Base-by-base conservation (phyloP, 1,284 basidiomycete species). In the Taiwanofungus camphoratus region DNA sequence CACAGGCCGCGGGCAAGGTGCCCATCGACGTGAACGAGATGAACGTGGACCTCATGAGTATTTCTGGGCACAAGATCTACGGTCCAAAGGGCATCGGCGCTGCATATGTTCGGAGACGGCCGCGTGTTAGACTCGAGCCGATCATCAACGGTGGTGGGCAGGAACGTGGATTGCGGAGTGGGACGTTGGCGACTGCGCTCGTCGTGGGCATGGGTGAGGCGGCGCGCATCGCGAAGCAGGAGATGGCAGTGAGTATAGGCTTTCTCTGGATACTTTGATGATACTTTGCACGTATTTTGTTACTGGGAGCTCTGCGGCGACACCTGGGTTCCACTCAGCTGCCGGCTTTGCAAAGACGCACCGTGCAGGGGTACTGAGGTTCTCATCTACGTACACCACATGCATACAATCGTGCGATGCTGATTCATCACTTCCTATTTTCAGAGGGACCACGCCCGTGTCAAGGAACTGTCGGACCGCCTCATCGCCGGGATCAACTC, bases 11-110 rank as follows among this genome's bases (percentile, higher is more conserved):
- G 11, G 95, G 96, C 41, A 95, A 96, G 67, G 82, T 97, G 41
- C 79, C 82, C 1, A 57, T 97, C 36, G 87, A 98, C 62, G 96
- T 99, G 43, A 94, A 99, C 61, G 92, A 87, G 55, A 85, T 92
- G 78, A 92, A 94, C 58, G 79, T 99, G 45, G 96, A 99, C 68
- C 73, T 97, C 44, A 83, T 99, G 84, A 93, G 89, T 52, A 89
- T 99, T 45, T 95, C 92, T 4, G 94, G 90, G 4, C 96, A 99
- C 75, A 99, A 99, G 71, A 67, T 99, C 13, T 99, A 99, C 66
- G 96, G 96, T 2, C 96, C 96, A 4, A 99, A 99, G 69, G 96
- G 96, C 13, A 68, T 99, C 36, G 96, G 96, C 27, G 95, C 92
- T 4, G 87, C 87, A 15, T 99, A 98, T 66, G 92, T 99, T 39